Percentiles rank a stretch among this genome's conserved stretches.
Conservation (phyloP, 345 rosid species). For the Arabis alpina region DNA sequence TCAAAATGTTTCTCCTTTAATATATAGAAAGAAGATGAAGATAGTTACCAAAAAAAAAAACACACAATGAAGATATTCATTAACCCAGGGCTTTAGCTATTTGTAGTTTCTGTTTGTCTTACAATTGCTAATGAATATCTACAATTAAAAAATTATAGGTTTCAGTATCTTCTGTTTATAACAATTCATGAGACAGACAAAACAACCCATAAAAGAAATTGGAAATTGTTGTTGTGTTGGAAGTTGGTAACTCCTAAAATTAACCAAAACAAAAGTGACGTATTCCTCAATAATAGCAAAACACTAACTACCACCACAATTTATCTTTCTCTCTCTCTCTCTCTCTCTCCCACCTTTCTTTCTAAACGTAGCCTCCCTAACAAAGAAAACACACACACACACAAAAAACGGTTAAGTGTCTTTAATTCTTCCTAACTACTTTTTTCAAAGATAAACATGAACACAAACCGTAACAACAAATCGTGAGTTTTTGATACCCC, state of each 20-base stretch:
- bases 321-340: conserved; percentile 18
- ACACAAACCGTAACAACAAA: conserved; percentile 31
- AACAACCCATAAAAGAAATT: conserved; percentile 6
- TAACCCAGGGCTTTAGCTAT: too few relatives aligned
- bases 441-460: conserved; percentile 31
- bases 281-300: conserved; percentile 35
- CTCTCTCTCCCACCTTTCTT: conserved; percentile 3
- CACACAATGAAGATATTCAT: too few relatives aligned
- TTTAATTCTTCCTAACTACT: conserved; percentile 18
- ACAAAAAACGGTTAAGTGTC: conserved; percentile 13
- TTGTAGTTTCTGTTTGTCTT: too few relatives aligned
- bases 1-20: too few relatives aligned
- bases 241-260: conserved; percentile 31
- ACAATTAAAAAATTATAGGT: too few relatives aligned
- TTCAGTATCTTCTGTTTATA: neutral
- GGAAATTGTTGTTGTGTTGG: conserved; percentile 6
- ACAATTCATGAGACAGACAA: neutral
- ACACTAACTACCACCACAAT: conserved; percentile 37
- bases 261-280: conserved; percentile 32
- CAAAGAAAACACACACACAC: neutral
- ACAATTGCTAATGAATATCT: too few relatives aligned
- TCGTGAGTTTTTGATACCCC: conserved; percentile 25
- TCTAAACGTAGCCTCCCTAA: conserved; percentile 25
- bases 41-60: too few relatives aligned
- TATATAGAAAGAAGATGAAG: too few relatives aligned